These are phyloP conservation scores for Mycena sanguinolenta DNA, from an alignment of 768 basidiomycete species.

Conservation along the genomic window DNA sequence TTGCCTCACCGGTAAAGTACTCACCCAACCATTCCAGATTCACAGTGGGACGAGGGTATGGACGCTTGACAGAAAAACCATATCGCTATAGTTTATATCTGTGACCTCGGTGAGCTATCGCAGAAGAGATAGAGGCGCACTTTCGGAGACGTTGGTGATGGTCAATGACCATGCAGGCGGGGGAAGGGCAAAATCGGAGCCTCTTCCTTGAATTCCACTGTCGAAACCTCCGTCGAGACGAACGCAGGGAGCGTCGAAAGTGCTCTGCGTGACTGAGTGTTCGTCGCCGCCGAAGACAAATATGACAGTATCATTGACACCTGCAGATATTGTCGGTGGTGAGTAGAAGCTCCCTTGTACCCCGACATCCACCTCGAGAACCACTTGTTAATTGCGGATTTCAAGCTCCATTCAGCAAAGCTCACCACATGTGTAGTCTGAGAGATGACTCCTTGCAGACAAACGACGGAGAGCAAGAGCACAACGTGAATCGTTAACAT, in stretches of 20 bases:
- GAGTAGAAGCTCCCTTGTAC: slow-evolving; percentile 55
- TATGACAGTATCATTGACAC: slow-evolving; percentile 49
- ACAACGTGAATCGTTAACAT: neutral
- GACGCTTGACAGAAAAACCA: slow-evolving; percentile 55
- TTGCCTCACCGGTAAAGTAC: slow-evolving; percentile 22
- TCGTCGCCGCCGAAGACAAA: slow-evolving; percentile 55
- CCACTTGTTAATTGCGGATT: neutral
- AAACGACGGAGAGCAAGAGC: slow-evolving; percentile 2
- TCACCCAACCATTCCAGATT: slow-evolving; percentile 57
- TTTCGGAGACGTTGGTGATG: slow-evolving; percentile 48
- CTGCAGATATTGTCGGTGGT: slow-evolving; percentile 49
- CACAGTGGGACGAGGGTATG: slow-evolving; percentile 53
- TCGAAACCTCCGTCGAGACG: slow-evolving; percentile 57
- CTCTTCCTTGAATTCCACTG: slow-evolving; percentile 46
- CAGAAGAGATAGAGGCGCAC: slow-evolving; percentile 33
- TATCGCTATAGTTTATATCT: slow-evolving; percentile 42
- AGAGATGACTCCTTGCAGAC: neutral
- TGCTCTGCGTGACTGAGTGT: slow-evolving; percentile 58
- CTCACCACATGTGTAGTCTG: slow-evolving; percentile 32
- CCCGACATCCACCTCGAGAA: slow-evolving; percentile 54
- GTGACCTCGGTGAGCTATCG: slow-evolving; percentile 1
- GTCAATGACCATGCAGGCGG: slow-evolving; percentile 49
- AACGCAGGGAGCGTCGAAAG: slow-evolving; percentile 53
- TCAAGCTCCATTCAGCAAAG: neutral
- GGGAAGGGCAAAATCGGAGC: slow-evolving; percentile 37